phyloP scores from a whole-genome alignment of 257 asterid species.

The Paulownia fortunei region DNA sequence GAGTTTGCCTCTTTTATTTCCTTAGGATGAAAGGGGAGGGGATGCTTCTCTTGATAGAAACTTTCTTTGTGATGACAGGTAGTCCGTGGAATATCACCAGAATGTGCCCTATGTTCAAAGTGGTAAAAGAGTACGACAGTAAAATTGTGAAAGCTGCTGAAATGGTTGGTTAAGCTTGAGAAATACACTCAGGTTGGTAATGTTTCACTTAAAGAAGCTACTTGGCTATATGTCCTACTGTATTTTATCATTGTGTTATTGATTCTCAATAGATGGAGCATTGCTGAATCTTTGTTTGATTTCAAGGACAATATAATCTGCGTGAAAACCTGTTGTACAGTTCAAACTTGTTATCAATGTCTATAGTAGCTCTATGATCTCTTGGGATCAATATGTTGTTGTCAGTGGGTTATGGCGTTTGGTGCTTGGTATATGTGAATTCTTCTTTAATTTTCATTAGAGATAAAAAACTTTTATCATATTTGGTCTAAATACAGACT shows the following conservation, averaged over 20 bases:
- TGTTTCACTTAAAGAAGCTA: constrained; percentile 28
- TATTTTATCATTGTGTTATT: not conserved
- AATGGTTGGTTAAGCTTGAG: constrained; percentile 50
- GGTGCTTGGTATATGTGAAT: too few species aligned
- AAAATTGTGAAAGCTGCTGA: constrained; percentile 54
- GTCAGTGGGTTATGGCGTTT: not conserved
- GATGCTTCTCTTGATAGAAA: constrained; percentile 41
- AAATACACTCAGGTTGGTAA: constrained; percentile 56
- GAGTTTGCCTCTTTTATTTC: constrained; percentile 16
- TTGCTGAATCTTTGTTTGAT: not conserved
- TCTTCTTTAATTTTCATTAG: too few species aligned
- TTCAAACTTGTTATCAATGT: not conserved
- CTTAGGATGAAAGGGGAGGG: constrained; percentile 28
- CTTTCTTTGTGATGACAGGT: constrained; percentile 71
- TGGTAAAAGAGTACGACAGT: constrained; percentile 48
- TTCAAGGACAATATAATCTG: not conserved
- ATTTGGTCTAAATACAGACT: too few species aligned
- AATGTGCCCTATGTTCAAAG: constrained; percentile 59
- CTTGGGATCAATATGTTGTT: not conserved
- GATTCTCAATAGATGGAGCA: not conserved
- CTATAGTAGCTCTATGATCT: not conserved
- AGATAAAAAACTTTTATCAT: too few species aligned
- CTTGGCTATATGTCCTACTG: constrained; percentile 14
- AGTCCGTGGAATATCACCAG: constrained; percentile 65
- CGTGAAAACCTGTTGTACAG: too few species aligned